Conservation (phyloP, 2,329 filamentous ascomycete genomes). For the Dryadomyces quercivorus region DNA sequence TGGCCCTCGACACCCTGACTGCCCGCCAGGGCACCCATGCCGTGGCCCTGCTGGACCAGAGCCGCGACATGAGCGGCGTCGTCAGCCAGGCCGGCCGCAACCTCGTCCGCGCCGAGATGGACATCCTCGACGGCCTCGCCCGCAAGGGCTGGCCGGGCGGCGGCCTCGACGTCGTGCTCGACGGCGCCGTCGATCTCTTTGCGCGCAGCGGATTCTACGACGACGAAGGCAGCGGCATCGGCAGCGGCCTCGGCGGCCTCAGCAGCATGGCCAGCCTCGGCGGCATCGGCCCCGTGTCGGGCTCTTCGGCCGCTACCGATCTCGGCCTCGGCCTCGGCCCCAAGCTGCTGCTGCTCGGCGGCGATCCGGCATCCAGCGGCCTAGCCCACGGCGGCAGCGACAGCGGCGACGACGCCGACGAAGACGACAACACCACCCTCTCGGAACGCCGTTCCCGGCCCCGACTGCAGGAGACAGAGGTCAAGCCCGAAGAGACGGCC, state of each 20-base stretch:
- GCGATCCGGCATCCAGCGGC: conserved; percentile 11
- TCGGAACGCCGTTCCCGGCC: not conserved
- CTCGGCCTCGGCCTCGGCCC: conserved; percentile 6
- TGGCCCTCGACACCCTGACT: conserved; percentile 50
- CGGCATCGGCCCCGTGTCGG: conserved; percentile 12
- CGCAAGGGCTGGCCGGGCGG: conserved; percentile 57
- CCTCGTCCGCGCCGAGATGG: conserved; percentile 54
- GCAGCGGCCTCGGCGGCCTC: conserved; percentile 1
- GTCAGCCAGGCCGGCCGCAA: conserved; percentile 55
- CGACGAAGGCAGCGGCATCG: conserved; percentile 4
- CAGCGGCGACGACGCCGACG: conserved; percentile 2
- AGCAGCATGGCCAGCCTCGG: not conserved
- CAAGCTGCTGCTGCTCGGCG: conserved; percentile 6
- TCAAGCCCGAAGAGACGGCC: not conserved
- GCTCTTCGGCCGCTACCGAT: conserved; percentile 17
- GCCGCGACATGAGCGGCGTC: conserved; percentile 49
- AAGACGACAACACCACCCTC: not conserved
- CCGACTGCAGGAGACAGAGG: not conserved
- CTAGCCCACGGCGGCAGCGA: conserved; percentile 16
- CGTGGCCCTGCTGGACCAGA: conserved; percentile 46
- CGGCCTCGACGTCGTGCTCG: conserved; percentile 52
- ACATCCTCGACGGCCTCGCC: conserved; percentile 56
- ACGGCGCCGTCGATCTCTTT: conserved; percentile 47
- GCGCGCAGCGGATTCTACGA: conserved; percentile 11
- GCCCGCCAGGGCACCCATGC: conserved; percentile 48